Evolutionary conservation across 2,329 filamentous ascomycete genomes (phyloP), one percentile per base, ranked within the genome.

Genomic region (Pestalotiopsis sp.): DNA sequence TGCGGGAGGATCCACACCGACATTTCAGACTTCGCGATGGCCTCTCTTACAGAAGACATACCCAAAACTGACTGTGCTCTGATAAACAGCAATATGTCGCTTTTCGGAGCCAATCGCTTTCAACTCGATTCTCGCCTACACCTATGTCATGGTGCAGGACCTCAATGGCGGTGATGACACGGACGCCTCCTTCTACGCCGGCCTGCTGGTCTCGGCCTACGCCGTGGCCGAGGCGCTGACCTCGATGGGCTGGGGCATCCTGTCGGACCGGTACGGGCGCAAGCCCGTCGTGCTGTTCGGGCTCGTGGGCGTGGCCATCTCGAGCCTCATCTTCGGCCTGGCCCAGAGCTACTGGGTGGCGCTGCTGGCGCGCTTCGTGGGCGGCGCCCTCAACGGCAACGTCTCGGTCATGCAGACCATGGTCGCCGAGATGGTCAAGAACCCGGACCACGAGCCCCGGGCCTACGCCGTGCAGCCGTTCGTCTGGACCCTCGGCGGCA

Each of bases 141-240:
- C 80, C 3, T 83, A 79, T 69, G 76, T 79, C 4, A 83, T 83
- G 81, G 80, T 82, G 4, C 71, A 77, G 66, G 79, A 82, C 63
- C 75, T 85, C 56, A 75, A 80, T 66, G 78, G 75, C 52, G 79
- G 75, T 36, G 77, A 81, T n/a, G 75, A 77, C 17, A 76, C 73
- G 62, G 74, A 83, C 41, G 80, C 82, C 17, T 77, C 80, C 31
- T 88, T 88, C 78, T 84, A 84, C 76, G 77, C 82, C 25, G 85
- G 86, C 12, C 82, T 89, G 11, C 77, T 83, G 9, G 79, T 83
- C 25, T 82, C 81, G 12, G 82, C 82, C 14, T 83, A 82, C 66
- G 81, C 82, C 52, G 78, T 82, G 31, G 82, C 82, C 58, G 82
- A 83, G 72, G 80, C 81, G 20, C 68, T 82, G 52, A 83, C 82